Evolutionary conservation across 768 basidiomycete genomes (phyloP).

Genomic region (Tylopilus felleus): DNA sequence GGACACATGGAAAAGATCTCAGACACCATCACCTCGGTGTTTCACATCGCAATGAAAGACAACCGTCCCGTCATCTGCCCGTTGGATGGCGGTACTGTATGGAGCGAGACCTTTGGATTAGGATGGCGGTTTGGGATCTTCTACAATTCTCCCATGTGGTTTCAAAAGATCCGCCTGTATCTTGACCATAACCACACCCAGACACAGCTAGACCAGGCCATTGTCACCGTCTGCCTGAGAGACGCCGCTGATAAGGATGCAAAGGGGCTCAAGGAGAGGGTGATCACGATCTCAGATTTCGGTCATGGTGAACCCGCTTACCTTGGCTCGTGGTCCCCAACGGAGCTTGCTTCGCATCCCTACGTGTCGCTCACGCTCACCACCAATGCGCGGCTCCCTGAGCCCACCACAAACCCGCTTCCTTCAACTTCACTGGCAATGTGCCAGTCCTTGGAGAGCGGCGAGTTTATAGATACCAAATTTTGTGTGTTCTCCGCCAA

Average conservation of each 20-base stretch:
- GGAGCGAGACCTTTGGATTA: conserved; percentile 27
- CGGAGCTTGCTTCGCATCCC: conserved; percentile 11
- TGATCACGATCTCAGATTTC: conserved; percentile 21
- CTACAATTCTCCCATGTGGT: conserved; percentile 18
- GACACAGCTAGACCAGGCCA: conserved; percentile 20
- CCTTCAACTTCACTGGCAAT: conserved; percentile 17
- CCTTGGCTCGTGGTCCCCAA: conserved; percentile 23
- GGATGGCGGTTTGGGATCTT: conserved; percentile 29
- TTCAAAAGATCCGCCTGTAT: conserved; percentile 22
- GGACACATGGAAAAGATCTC: conserved; percentile 23
- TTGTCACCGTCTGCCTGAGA: conserved; percentile 12
- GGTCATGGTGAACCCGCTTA: conserved; percentile 24
- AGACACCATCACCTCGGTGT: conserved; percentile 23
- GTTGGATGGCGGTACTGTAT: conserved; percentile 7
- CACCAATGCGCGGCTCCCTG: conserved; percentile 16
- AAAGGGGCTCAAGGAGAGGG: conserved; percentile 9
- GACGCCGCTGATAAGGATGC: conserved; percentile 1
- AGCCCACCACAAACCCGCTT: conserved; percentile 11
- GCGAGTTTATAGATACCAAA: conserved; percentile 29
- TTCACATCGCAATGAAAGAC: conserved; percentile 24
- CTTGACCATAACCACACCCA: conserved; percentile 28
- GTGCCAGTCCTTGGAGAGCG: conserved; percentile 22
- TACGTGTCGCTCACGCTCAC: conserved; percentile 22
- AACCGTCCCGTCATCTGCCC: conserved; percentile 16
- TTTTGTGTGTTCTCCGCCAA: conserved; percentile 28